Evolutionary conservation across 495 filamentous ascomycete species (phyloP).

Genomic region (Pseudevernia furfuracea): DNA sequence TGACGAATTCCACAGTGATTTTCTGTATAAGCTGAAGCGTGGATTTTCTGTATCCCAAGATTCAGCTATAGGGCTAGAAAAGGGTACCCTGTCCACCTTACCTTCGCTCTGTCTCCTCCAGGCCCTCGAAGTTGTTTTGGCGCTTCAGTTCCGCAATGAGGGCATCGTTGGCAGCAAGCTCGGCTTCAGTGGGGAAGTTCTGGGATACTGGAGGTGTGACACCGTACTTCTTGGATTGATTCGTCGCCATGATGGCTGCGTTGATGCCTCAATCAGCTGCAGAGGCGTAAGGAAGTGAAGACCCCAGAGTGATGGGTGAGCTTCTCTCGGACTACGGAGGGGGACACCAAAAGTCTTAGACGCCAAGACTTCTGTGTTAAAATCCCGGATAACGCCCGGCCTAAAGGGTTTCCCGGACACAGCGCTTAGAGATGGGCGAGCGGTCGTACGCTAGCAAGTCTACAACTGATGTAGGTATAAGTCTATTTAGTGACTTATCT

Average conservation of each 20-base stretch:
- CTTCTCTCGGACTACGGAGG: too few relatives aligned
- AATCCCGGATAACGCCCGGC: too few relatives aligned
- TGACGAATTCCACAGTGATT: constrained; percentile 78
- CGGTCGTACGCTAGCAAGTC: too few relatives aligned
- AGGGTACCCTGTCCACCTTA: constrained; percentile 28
- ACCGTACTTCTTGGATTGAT: constrained; percentile 56
- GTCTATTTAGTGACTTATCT: too few relatives aligned
- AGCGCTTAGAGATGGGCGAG: too few relatives aligned
- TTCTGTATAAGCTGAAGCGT: constrained; percentile 66
- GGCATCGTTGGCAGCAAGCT: constrained; percentile 65
- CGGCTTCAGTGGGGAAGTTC: constrained; percentile 61
- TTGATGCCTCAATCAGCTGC: neutral
- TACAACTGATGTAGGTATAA: too few relatives aligned
- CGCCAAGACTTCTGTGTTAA: too few relatives aligned
- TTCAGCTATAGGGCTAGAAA: neutral
- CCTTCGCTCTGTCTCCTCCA: constrained; percentile 73
- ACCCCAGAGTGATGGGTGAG: neutral
- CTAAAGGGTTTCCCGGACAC: too few relatives aligned
- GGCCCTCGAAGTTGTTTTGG: constrained; percentile 85
- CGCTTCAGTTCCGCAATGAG: constrained; percentile 73
- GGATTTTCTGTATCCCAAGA: constrained; percentile 31
- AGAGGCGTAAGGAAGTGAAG: neutral
- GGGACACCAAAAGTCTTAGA: too few relatives aligned
- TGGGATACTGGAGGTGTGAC: constrained; percentile 79
- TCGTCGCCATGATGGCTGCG: constrained; percentile 35